Evolutionary conservation across 2,329 filamentous ascomycete genomes (phyloP), one percentile per base, ranked within the genome.

Genomic region (Fusarium virguliforme): DNA sequence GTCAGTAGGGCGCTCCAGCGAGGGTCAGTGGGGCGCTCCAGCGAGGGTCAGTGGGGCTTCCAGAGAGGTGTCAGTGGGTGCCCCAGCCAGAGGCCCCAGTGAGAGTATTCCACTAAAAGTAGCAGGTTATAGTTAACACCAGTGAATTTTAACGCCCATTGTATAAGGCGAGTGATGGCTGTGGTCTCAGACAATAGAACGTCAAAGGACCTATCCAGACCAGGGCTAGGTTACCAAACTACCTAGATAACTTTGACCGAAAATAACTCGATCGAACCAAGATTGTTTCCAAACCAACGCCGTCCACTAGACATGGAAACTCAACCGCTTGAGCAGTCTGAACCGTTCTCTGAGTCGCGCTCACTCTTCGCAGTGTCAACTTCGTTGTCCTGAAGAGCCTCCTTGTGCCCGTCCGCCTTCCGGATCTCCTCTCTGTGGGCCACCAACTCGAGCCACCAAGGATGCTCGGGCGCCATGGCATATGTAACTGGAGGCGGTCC

Each of bases 401-500:
- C 28, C 28, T 30, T 30, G 28, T 30, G 28, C 30, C 32, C 50
- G 32, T 35, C 50, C 22, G 50, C 50, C 50, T 53, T 53, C 28
- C 6, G 28, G 2, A 18, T 53, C 34, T 8, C 8, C 50, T 53
- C 28, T 37, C 28, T 18, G 18, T 35, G 43, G 28, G 28, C 28
- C 22, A 48, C n/a, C 50, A 28, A 35, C n/a, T 53, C 50, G 12
- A 53, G 28, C 50, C 50, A 53, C 50, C 50, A 53, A 53, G 50
- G 50, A 53, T 53, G 50, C 50, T 53, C 50, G 34, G n/a, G 4
- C n/a, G 50, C 50, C 50, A 53, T 53, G 28, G 50, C 28, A 53
- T 53, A 53, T 22, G n/a, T 35, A 53, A 53, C 50, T 53, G 15
- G 38, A 41, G 38, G 38, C 38, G 38, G 38, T 41, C 15, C 38